Conservation (phyloP, 805 yeast genomes). For the Kuraishia floccosa region DNA sequence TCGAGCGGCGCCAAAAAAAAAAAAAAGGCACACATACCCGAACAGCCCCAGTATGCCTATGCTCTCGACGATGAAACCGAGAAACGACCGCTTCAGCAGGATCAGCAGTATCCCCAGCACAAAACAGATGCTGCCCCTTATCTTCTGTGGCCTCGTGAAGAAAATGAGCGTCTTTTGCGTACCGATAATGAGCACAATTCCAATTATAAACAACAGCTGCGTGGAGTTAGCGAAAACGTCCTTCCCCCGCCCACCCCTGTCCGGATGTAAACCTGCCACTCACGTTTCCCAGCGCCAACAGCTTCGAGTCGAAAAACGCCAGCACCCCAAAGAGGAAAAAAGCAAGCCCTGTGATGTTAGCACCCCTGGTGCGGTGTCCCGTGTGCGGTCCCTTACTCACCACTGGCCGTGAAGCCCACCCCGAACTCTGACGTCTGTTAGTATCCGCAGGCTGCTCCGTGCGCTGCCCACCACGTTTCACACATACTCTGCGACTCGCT, state of each 20-base stretch:
- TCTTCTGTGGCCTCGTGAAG: slow-evolving; percentile 78
- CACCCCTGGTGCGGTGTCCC: not conserved
- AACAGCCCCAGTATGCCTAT: slow-evolving; percentile 85
- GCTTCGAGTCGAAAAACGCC: slow-evolving; percentile 79
- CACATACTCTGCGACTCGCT: slow-evolving; percentile 66
- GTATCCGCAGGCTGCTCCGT: not conserved
- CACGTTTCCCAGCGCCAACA: slow-evolving; percentile 85
- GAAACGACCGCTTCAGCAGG: slow-evolving; percentile 61
- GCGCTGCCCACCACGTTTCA: not conserved
- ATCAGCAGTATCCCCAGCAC: slow-evolving; percentile 66
- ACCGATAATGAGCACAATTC: slow-evolving; percentile 79
- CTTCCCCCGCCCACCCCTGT: not conserved
- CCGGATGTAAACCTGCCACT: slow-evolving; percentile 6
- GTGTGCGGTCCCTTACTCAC: slow-evolving; percentile 14
- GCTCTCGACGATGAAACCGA: slow-evolving; percentile 78
- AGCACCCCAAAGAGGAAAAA: slow-evolving; percentile 75
- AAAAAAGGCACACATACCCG: too few relatives aligned
- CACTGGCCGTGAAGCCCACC: slow-evolving; percentile 85
- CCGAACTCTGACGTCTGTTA: slow-evolving; percentile 58
- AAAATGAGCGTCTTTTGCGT: slow-evolving; percentile 72
- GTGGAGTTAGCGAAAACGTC: slow-evolving; percentile 1
- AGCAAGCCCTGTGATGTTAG: slow-evolving; percentile 31
- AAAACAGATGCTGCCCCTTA: slow-evolving; percentile 81
- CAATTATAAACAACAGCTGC: slow-evolving; percentile 57
- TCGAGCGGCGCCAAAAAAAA: not conserved